phyloP scores from a whole-genome alignment of 176 grass and related monocot species.

The Juncus effusus region DNA sequence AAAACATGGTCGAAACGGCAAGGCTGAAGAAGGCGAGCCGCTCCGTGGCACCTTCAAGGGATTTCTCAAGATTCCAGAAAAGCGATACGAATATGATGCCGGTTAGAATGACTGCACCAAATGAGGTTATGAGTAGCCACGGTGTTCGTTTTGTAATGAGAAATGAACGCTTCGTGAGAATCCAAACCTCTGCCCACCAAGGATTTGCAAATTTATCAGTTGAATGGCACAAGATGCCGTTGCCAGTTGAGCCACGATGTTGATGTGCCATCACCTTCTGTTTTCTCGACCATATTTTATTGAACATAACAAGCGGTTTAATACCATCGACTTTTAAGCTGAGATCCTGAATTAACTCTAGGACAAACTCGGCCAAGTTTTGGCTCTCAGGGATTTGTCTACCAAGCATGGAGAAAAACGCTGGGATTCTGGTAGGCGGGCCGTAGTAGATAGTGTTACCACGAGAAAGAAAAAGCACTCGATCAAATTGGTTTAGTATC shows the following conservation, averaged over 20 bases:
- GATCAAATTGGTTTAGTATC: conserved; percentile 79
- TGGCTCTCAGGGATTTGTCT: neutral
- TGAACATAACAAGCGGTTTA: no score
- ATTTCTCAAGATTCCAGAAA: conserved; percentile 43
- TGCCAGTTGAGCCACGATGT: no score
- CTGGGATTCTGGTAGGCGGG: neutral
- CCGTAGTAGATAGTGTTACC: conserved; percentile 12
- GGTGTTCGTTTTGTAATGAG: conserved; percentile 65
- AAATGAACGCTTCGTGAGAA: conserved; percentile 55
- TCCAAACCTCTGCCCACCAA: conserved; percentile 28
- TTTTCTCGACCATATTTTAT: no score
- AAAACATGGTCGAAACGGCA: conserved; percentile 72
- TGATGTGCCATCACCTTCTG: no score
- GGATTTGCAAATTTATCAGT: conserved; percentile 7
- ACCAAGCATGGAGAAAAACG: neutral
- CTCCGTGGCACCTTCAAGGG: conserved; percentile 39
- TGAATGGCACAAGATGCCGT: no score
- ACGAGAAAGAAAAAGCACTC: conserved; percentile 69
- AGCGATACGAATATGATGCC: conserved; percentile 57
- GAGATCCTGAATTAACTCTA: conserved; percentile 21
- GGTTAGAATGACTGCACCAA: conserved; percentile 59
- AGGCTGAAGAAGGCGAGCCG: conserved; percentile 79
- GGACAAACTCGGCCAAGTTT: neutral
- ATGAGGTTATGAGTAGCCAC: conserved; percentile 53
- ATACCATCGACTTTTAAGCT: conserved; percentile 37